Percentiles rank a stretch among this genome's conserved stretches.
These are phyloP conservation scores for Coprinopsis marcescibilis DNA, from an alignment of 768 basidiomycete species.

Conservation along the genomic window DNA sequence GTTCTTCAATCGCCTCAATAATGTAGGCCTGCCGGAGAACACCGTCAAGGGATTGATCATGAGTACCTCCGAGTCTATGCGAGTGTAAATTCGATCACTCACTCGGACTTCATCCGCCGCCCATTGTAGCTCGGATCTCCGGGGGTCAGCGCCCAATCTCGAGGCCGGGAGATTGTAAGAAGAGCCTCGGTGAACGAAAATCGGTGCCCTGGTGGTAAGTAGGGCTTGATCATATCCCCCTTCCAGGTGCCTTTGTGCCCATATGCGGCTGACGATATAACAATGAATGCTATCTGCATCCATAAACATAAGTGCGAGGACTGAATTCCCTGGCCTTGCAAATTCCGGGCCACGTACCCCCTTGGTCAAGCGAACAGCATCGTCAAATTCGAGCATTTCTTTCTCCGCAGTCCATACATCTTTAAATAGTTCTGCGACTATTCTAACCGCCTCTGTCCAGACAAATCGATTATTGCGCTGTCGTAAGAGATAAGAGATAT, in stretches of 20 bases:
- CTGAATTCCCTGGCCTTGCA: not conserved
- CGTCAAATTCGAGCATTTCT: constrained; percentile 31
- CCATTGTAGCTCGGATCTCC: constrained; percentile 22
- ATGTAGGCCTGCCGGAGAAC: not conserved
- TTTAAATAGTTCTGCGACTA: constrained; percentile 35
- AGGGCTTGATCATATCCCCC: constrained; percentile 30
- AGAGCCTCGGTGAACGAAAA: constrained; percentile 46
- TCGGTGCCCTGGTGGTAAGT: constrained; percentile 35
- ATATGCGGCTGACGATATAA: constrained; percentile 53
- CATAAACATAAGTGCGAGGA: not conserved
- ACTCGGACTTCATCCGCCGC: constrained; percentile 43
- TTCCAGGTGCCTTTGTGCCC: constrained; percentile 45
- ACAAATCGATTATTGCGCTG: constrained; percentile 41
- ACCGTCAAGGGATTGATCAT: not conserved
- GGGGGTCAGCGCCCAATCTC: no score
- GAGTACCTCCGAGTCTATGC: not conserved
- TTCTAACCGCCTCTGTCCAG: constrained; percentile 35
- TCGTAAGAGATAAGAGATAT: not conserved
- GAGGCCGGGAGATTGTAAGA: constrained; percentile 31
- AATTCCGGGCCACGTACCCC: constrained; percentile 26
- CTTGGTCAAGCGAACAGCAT: constrained; percentile 43
- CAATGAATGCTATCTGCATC: constrained; percentile 47
- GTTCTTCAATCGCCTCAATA: not conserved
- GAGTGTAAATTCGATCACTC: constrained; percentile 6
- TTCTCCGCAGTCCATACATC: constrained; percentile 41